Base-by-base conservation (phyloP, 805 yeast species). In the Metahyphopichia silvanorum region DNA sequence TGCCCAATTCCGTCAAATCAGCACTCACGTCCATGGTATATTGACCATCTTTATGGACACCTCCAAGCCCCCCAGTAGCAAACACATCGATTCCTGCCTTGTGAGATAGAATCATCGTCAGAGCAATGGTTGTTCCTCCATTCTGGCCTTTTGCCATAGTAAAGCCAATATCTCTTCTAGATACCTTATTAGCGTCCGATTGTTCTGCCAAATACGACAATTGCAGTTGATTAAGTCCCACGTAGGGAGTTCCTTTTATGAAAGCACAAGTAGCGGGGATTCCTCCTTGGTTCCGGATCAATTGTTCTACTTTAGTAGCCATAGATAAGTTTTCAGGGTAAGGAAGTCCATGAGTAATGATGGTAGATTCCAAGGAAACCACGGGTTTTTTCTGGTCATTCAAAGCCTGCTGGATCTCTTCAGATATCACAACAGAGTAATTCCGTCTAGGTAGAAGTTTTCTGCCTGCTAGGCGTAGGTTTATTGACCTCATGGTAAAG, bases 1-100 rank as follows among this genome's bases (percentile, higher is more conserved):
- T 69, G 1, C 88, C 82, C 33, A 88, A 65, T 51, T 87, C 96
- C 31, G 86, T 89, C 40, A 87, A 69, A 56, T 87, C 96, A 2
- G 95, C 95, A 46, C 89, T 79, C 16, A 87, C 67, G 55, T 87
- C 96, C 79, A 86, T 73, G 2, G 88, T 77, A 18, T 59, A 43
- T 34, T 83, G 82, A 14, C 84, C 91, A 6, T 83, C 84, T 35
- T 86, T 71, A 47, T 87, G 95, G 8, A 86, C 95, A 14, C 96
- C 96, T 14, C 96, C 96, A 13, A 87, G 67, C 1, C 96, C 96
- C 20, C 96, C 96, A 2, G 96, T 88, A 1, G 94, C 93, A 66
- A 87, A 88, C 9, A 88, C 86, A 44, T 76, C 71, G 44, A 87
- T 84, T 0, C 94, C 93, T 0, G 89, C 88, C 47, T 60, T 49